Evolutionary conservation across 2,329 filamentous ascomycete genomes (phyloP).

Genomic region (Aureobasidium sp.): DNA sequence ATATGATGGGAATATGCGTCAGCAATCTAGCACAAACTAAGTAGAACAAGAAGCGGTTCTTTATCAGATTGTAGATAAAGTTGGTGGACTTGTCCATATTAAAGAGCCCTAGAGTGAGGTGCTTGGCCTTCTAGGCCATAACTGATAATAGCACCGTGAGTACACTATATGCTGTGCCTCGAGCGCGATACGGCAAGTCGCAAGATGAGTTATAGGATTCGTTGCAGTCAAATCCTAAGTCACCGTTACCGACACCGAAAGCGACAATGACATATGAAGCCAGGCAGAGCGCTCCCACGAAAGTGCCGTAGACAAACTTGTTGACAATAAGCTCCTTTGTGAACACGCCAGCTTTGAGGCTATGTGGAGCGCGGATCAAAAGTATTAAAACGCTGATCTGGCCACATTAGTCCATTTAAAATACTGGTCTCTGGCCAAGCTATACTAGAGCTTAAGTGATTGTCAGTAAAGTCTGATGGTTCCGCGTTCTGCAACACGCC

Average conservation of each 20-base stretch:
- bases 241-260: conserved; percentile 37
- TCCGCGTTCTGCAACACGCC: too few relatives aligned
- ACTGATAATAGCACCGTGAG: conserved; percentile 39
- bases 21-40: conserved; percentile 35
- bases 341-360: conserved; percentile 39
- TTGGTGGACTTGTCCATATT: conserved; percentile 36
- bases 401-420: too few relatives aligned
- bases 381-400: too few relatives aligned
- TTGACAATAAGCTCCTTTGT: conserved; percentile 40
- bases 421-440: too few relatives aligned
- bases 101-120: conserved; percentile 38
- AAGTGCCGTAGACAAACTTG: conserved; percentile 43
- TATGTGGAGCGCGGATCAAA: conserved; percentile 39
- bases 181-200: conserved; percentile 37
- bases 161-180: conserved; percentile 39
- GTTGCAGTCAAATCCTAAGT: conserved; percentile 40
- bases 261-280: conserved; percentile 39
- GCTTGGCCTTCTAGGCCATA: conserved; percentile 44
- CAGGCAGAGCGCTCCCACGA: conserved; percentile 40
- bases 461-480: too few relatives aligned
- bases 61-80: conserved; percentile 21
- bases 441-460: too few relatives aligned
- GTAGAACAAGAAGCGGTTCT: conserved; percentile 38
- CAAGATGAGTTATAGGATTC: conserved; percentile 38
- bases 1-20: conserved; percentile 40